Conservation (phyloP, 441 rosid species). For the Gossypium davidsonii region DNA sequence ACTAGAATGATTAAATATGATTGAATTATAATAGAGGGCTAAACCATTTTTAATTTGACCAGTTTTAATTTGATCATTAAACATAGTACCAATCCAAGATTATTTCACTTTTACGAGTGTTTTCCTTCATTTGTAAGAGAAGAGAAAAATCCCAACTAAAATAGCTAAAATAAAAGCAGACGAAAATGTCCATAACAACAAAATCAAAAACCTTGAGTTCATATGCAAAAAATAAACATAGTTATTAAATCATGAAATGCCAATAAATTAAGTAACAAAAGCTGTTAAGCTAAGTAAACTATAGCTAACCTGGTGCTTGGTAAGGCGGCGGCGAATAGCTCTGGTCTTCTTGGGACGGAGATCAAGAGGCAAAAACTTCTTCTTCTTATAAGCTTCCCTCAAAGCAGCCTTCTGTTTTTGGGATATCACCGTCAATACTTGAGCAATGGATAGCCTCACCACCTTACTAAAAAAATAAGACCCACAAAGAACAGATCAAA, state of each 20-base stretch:
- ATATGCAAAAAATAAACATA: background rate
- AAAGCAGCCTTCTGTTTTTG: constrained; percentile 75
- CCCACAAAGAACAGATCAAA: background rate
- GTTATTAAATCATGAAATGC: background rate
- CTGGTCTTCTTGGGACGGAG: constrained; percentile 89
- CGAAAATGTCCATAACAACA: background rate
- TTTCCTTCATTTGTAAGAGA: background rate
- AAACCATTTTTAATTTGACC: no score
- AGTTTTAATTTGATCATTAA: background rate
- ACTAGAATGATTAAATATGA: no score
- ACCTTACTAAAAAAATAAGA: constrained; percentile 50
- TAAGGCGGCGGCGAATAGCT: constrained; percentile 76
- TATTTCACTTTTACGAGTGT: background rate
- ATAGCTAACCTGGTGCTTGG: constrained; percentile 60
- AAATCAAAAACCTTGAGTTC: background rate
- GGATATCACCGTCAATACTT: constrained; percentile 81
- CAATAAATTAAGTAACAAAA: background rate
- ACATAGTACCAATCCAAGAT: background rate
- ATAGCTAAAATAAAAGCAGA: background rate
- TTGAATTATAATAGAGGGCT: no score
- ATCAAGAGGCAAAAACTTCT: constrained; percentile 66
- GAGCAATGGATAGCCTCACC: constrained; percentile 83
- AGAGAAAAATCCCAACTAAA: background rate
- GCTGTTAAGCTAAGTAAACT: background rate
- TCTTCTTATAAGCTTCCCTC: constrained; percentile 72